Evolutionary conservation across 768 basidiomycete species (phyloP), one percentile per base, ranked within the genome.

Genomic region (Kwoniella botswanensis): DNA sequence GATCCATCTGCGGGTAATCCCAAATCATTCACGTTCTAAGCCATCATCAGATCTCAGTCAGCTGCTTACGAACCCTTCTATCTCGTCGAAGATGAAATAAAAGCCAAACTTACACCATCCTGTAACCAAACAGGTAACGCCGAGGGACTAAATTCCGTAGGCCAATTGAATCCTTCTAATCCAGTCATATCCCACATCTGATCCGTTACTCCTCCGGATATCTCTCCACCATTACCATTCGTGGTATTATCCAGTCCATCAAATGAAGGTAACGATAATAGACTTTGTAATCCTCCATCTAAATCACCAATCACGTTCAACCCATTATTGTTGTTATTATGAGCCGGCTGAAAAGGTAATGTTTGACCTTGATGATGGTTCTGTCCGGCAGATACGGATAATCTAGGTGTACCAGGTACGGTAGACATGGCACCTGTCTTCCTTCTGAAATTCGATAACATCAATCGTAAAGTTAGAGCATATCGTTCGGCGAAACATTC

Each of bases 401-500:
- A 56, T 53, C 73, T 74, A 26, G 73, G 83, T 60, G 79, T 79
- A 46, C 74, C 82, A 3, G 80, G 80, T 26, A 80, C 70, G 13
- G 79, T 77, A 35, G 83, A 79, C 18, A 85, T 67, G 41, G 92
- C 85, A 5, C 93, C 92, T 53, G 94, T 88, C 85, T 94, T 96
- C 70, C 94, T 90, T 56, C 93, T 89, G 69, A 96, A 87, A 84
- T 93, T 93, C 60, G 93, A 91, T 63, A 97, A 88, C 94, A 96
- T 95, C 78, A 97, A 91, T 64, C 94, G 91, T 26, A 98, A 86
- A 5, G 94, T 93, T 46, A 95, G 85, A 2, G 94, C 93, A 81
- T 97, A 96, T 57, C 94, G 88, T 85, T 97, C 94, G 15, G 94
- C 94, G 42, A 93, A 93, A 46, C 95, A 94, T 68, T 96, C 94